Conservation (phyloP, 805 yeast genomes). For the Lipomyces sp. region DNA sequence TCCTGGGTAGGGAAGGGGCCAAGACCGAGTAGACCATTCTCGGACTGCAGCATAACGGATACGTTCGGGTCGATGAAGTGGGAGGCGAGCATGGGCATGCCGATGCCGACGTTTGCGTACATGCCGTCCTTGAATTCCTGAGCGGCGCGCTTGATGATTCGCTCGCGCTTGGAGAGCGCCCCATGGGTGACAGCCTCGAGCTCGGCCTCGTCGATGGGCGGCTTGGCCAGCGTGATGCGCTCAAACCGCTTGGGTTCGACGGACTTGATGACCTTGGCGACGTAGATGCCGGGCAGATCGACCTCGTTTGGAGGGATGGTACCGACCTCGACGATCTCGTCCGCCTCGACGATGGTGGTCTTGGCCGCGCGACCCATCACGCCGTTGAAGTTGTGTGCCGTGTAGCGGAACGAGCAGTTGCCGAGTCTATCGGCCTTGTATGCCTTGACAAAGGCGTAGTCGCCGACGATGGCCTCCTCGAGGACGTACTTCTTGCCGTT, state of each 20-base stretch:
- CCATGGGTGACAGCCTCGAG: background rate
- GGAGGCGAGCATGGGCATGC: conserved; percentile 50
- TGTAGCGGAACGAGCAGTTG: conserved; percentile 46
- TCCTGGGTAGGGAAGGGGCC: conserved; percentile 45
- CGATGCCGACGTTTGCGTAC: conserved; percentile 49
- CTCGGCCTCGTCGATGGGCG: background rate
- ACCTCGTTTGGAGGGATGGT: conserved; percentile 45
- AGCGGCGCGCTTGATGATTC: conserved; percentile 46
- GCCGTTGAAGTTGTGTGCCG: conserved; percentile 47
- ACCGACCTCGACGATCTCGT: conserved; percentile 48
- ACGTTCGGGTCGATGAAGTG: conserved; percentile 40
- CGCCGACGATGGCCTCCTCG: conserved; percentile 46
- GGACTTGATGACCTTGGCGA: conserved; percentile 41
- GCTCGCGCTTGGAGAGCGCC: conserved; percentile 32
- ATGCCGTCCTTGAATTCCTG: conserved; percentile 46
- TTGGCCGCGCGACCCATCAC: conserved; percentile 47
- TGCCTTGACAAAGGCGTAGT: conserved; percentile 49
- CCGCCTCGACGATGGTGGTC: conserved; percentile 49
- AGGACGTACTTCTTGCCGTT: conserved; percentile 44
- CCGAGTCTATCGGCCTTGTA: conserved; percentile 48
- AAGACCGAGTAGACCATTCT: conserved; percentile 49
- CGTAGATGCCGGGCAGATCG: conserved; percentile 48
- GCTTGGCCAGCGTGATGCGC: conserved; percentile 26
- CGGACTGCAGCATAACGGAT: conserved; percentile 46
- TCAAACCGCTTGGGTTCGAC: conserved; percentile 45